A percentile compares a stretch with the other conserved stretches of the same genome.
Conservation (phyloP, 352 stramenopile genomes). For the Globisporangium acanthophoron region DNA sequence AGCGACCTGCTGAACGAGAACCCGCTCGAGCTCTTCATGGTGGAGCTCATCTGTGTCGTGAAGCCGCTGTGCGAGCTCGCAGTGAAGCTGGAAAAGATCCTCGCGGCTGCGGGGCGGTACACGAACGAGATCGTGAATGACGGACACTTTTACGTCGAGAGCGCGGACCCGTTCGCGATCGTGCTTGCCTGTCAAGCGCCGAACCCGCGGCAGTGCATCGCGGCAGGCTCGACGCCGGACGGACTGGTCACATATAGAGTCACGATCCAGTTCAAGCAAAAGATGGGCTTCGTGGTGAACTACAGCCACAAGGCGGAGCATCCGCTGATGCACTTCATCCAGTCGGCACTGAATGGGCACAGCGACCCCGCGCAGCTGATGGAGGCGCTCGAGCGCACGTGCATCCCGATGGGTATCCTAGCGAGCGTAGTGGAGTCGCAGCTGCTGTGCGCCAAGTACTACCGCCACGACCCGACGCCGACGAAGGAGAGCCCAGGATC, state of each 20-base stretch:
- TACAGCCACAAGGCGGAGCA: conserved; percentile 86
- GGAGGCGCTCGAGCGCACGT: conserved; percentile 78
- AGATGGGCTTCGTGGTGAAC: conserved; percentile 84
- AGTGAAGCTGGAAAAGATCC: conserved; percentile 75
- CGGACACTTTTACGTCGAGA: conserved; percentile 82
- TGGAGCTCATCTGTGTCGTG: conserved; percentile 83
- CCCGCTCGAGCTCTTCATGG: conserved; percentile 82
- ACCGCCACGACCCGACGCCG: conserved; percentile 49
- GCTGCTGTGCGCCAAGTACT: conserved; percentile 79
- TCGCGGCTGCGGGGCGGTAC: conserved; percentile 57
- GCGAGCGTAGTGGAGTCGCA: conserved; percentile 81
- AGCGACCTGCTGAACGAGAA: conserved; percentile 79
- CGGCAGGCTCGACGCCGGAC: conserved; percentile 61
- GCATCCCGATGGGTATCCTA: conserved; percentile 79
- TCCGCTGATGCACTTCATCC: conserved; percentile 82
- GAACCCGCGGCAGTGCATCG: conserved; percentile 68
- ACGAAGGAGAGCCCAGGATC: conserved; percentile 32
- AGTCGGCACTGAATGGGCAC: conserved; percentile 79
- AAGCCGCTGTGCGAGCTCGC: conserved; percentile 81
- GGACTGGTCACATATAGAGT: conserved; percentile 74
- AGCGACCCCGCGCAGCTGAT: conserved; percentile 73
- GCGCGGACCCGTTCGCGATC: conserved; percentile 78
- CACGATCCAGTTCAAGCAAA: conserved; percentile 84
- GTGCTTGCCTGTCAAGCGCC: conserved; percentile 66
- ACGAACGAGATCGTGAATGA: conserved; percentile 67